Evolutionary conservation across 2,329 filamentous ascomycete species (phyloP), one percentile per base, ranked within the genome.

Genomic region (Botryosphaeria agaves): DNA sequence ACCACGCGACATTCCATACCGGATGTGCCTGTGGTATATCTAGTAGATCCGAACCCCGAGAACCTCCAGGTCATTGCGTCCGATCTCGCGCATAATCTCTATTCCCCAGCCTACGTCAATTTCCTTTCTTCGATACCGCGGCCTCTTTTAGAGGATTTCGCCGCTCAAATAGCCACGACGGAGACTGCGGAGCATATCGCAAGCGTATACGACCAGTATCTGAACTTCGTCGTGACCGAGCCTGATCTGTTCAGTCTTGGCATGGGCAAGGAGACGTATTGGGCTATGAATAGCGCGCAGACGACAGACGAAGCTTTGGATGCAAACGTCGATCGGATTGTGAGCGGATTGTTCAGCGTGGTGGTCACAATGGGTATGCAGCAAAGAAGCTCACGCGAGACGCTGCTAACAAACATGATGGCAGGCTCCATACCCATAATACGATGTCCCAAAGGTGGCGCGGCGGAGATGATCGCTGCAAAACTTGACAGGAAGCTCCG

Each of bases 361-460:
- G 77, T 89, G 35, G 89, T 92, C n/a, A 98, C 89, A 4, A 93
- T 94, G 83, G 87, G 84, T 77, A 64, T 34, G n/a, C n/a, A n/a
- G n/a, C n/a, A n/a, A n/a, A n/a, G n/a, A n/a, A n/a, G n/a, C n/a
- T n/a, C n/a, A n/a, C n/a, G n/a, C n/a, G n/a, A n/a, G n/a, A n/a
- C n/a, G n/a, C n/a, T n/a, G n/a, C n/a, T n/a, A n/a, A n/a, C n/a
- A n/a, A n/a, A n/a, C n/a, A 19, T 27, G 20, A 24, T 9, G 4
- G 8, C 40, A 84, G 79, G 79, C 36, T 75, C 85, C 3, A 93
- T 98, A 41, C 89, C 89, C 5, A 84, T 98, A 41, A 95, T 98
- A 45, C 69, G 89, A 41, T 94, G 83, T 48, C 85, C 89, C 5
- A 93, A 89, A 49, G 83, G 78, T 29, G 85, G 83, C 20, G 83